Evolutionary conservation across 805 yeast species (phyloP).

Genomic region (Ogataea nakhonphanomensis): DNA sequence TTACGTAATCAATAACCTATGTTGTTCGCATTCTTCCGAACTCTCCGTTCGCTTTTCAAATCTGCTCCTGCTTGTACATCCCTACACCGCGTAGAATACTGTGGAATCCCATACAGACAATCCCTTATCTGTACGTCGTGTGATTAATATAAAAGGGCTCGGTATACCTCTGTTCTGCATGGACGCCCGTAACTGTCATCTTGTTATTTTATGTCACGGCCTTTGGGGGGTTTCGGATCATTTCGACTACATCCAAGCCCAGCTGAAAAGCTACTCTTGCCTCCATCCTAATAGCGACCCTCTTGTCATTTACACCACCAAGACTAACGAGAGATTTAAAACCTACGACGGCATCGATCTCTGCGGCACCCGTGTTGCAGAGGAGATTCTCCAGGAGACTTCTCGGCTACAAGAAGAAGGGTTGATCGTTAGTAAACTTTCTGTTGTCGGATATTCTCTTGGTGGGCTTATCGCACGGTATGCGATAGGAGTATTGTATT

Average conservation of each 20-base stretch:
- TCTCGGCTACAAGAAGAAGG: constrained; percentile 14
- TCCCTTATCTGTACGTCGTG: constrained; percentile 6
- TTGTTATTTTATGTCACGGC: constrained; percentile 56
- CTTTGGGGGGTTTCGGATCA: constrained; percentile 78
- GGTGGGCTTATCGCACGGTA: constrained; percentile 86
- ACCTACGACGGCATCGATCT: constrained; percentile 88
- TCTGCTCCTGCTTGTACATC: not conserved
- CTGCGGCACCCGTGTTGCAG: constrained; percentile 72
- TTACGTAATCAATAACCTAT: not conserved
- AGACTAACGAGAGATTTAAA: constrained; percentile 64
- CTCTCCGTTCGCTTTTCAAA: too few relatives aligned
- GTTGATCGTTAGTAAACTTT: constrained; percentile 57
- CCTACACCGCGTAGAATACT: constrained; percentile 6
- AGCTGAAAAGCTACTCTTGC: constrained; percentile 35
- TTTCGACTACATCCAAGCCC: constrained; percentile 55
- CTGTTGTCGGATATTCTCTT: constrained; percentile 81
- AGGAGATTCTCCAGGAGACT: constrained; percentile 53
- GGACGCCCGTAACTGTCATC: constrained; percentile 39
- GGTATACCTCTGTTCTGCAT: constrained; percentile 2
- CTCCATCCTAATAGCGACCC: constrained; percentile 25
- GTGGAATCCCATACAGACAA: not conserved
- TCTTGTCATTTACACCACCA: constrained; percentile 47
- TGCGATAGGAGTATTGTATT: constrained; percentile 67
- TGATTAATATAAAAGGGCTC: constrained; percentile 2
- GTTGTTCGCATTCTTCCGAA: too few relatives aligned